These are phyloP conservation scores for Omphalotus olearius DNA, from an alignment of 1,284 basidiomycete genomes.

Conservation along the genomic window DNA sequence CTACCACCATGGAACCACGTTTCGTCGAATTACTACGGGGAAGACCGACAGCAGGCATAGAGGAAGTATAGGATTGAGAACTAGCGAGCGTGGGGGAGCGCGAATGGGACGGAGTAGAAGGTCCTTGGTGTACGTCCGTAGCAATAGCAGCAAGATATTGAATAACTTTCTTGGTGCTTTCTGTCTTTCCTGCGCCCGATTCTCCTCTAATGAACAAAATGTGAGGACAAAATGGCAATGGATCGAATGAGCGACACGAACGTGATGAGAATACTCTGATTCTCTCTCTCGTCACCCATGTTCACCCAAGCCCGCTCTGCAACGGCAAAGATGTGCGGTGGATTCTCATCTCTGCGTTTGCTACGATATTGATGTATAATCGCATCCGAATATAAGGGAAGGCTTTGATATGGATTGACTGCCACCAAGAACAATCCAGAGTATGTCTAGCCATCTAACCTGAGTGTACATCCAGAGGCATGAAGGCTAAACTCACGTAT, in stretches of 20 bases:
- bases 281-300: constrained; percentile 96
- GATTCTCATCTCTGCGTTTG: constrained; percentile 90
- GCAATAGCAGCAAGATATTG: constrained; percentile 99
- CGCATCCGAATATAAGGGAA: constrained; percentile 93
- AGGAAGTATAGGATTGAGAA: constrained; percentile 37
- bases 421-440: constrained; percentile 97
- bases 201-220: constrained; percentile 67
- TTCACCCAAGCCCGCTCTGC: constrained; percentile 98
- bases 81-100: constrained; percentile 49
- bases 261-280: constrained; percentile 98
- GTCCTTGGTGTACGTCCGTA: constrained; percentile 61
- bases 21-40: constrained; percentile 52
- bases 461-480: constrained; percentile 7
- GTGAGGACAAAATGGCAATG: neutral
- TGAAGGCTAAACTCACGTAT: constrained; percentile 66
- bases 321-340: constrained; percentile 96
- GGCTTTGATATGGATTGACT: constrained; percentile 93
- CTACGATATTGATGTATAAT: constrained; percentile 92
- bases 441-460: constrained; percentile 66
- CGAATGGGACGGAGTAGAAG: constrained; percentile 54
- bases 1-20: constrained; percentile 36
- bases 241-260: constrained; percentile 36
- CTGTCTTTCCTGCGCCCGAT: constrained; percentile 98
- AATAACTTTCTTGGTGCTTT: constrained; percentile 99
- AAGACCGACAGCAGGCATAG: constrained; percentile 56